A percentile compares a stretch with the other conserved stretches of the same genome.
phyloP scores from a whole-genome alignment of 306 rosid genomes.

The Dalbergia cultrata region DNA sequence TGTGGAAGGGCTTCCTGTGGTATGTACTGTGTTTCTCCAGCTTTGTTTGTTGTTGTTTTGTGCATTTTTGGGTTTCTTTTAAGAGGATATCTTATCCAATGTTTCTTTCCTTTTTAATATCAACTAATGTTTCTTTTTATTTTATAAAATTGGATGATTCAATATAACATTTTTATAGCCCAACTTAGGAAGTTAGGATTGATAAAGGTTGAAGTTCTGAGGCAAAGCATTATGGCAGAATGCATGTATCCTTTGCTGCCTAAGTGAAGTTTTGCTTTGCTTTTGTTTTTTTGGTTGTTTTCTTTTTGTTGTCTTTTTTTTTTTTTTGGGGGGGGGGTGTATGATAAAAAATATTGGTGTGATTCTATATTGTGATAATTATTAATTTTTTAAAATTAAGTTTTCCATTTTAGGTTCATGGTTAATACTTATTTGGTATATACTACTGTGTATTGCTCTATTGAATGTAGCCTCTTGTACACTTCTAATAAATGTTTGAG shows the following conservation, averaged over 20 bases:
- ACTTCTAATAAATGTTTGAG: background rate
- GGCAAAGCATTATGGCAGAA: background rate
- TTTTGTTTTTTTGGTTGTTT: too few relatives aligned
- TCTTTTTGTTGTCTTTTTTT: too few relatives aligned
- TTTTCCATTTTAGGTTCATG: background rate
- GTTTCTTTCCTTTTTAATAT: background rate
- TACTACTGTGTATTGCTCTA: too few relatives aligned
- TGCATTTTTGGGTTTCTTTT: background rate
- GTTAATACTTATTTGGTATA: background rate
- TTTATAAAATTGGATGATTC: background rate
- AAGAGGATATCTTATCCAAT: background rate
- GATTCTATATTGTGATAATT: background rate
- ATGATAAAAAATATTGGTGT: background rate
- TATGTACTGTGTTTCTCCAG: conserved; percentile 45
- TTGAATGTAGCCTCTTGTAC: background rate
- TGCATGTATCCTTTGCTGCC: background rate
- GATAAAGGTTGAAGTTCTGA: background rate
- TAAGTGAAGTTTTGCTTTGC: background rate
- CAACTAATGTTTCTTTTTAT: background rate
- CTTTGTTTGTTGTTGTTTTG: conserved; percentile 13
- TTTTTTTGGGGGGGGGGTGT: too few relatives aligned
- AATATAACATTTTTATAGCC: background rate
- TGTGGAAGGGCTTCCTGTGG: conserved; percentile 82
- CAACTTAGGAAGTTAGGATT: background rate
- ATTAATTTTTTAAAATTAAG: background rate